phyloP scores from a whole-genome alignment of 2,329 filamentous ascomycete species.

The Neospermospora avenae region DNA sequence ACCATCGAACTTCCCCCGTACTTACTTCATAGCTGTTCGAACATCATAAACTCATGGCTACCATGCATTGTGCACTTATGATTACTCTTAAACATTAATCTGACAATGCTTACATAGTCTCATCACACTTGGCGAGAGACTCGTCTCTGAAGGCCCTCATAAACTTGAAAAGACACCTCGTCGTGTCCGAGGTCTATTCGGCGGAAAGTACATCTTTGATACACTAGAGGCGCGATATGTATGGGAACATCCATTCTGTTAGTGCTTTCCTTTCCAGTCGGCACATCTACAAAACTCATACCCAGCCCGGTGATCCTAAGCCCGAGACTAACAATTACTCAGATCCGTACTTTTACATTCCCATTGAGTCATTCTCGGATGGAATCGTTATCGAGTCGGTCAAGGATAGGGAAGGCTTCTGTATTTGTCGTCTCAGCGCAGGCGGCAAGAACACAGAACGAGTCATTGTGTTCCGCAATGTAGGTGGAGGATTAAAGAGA shows the following conservation, averaged over 20 bases:
- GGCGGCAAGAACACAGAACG: background rate
- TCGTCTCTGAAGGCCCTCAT: conserved; percentile 24
- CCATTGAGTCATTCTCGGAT: conserved; percentile 14
- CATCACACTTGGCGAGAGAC: background rate
- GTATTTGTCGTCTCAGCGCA: background rate
- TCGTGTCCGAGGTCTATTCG: conserved; percentile 29
- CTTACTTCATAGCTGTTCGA: too few species aligned
- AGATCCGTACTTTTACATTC: conserved; percentile 46
- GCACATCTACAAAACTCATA: background rate
- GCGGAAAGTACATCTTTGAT: conserved; percentile 34
- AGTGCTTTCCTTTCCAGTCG: background rate
- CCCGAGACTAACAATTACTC: background rate
- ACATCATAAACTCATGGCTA: background rate
- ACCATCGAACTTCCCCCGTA: background rate
- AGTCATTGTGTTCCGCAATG: conserved; percentile 17
- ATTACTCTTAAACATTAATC: too few species aligned
- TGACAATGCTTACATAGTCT: background rate
- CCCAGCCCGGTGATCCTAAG: background rate
- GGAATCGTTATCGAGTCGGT: conserved; percentile 26
- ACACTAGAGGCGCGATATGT: conserved; percentile 39
- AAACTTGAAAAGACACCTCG: conserved; percentile 30
- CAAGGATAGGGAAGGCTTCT: conserved; percentile 36
- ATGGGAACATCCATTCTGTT: conserved; percentile 46
- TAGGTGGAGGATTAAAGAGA: conserved; percentile 3
- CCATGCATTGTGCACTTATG: background rate